A percentile compares a stretch with the other conserved stretches of the same genome.
These are phyloP conservation scores for Globisporangium nagaii DNA, from an alignment of 352 stramenopile genomes.

Conservation along the genomic window DNA sequence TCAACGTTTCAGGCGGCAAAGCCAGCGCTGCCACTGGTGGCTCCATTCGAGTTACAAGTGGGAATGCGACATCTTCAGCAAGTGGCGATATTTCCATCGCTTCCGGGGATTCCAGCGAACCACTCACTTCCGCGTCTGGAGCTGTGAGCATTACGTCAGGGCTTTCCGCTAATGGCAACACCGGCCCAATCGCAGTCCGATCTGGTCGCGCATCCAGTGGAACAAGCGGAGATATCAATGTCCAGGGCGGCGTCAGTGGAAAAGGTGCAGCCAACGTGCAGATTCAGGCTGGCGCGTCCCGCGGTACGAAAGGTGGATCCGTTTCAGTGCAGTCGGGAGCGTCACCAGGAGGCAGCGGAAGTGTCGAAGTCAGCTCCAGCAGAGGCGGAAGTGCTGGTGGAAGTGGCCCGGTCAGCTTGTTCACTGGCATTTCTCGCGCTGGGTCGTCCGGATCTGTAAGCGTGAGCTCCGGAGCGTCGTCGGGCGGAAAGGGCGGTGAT, in stretches of 20 bases:
- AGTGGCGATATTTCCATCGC: constrained; percentile 57
- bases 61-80: constrained; percentile 49
- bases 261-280: constrained; percentile 42
- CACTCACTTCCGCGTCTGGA: constrained; percentile 31
- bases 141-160: constrained; percentile 41
- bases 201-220: constrained; percentile 36
- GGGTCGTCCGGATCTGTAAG: constrained; percentile 60
- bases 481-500: constrained; percentile 44
- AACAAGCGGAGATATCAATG: constrained; percentile 49
- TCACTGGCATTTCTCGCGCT: constrained; percentile 31
- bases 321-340: constrained; percentile 38
- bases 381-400: constrained; percentile 38
- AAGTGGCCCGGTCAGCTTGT: constrained; percentile 49
- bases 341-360: constrained; percentile 48
- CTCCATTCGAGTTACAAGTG: constrained; percentile 37
- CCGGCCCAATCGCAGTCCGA: constrained; percentile 31
- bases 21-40: constrained; percentile 48
- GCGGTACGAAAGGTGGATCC: constrained; percentile 38
- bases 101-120: constrained; percentile 42
- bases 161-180: constrained; percentile 31
- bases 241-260: constrained; percentile 36
- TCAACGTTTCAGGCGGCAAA: constrained; percentile 41
- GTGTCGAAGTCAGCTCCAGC: constrained; percentile 55
- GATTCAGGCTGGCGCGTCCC: constrained; percentile 44
- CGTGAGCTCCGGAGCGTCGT: constrained; percentile 59